phyloP scores from a whole-genome alignment of 2,329 filamentous ascomycete species.

The Didymella segeticola region DNA sequence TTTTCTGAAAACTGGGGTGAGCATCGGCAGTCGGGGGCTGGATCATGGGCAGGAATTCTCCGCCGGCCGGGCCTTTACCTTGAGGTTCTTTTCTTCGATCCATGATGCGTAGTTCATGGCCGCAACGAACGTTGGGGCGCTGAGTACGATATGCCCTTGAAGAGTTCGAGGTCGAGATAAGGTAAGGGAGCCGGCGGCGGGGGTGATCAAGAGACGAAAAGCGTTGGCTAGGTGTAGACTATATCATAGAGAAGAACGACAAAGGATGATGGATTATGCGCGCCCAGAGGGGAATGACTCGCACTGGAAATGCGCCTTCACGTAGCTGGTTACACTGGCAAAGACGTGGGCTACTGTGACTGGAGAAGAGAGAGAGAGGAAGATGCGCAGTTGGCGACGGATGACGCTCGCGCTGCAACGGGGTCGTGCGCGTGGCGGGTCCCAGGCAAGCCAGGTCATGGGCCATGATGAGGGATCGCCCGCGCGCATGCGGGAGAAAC shows the following conservation, averaged over 20 bases:
- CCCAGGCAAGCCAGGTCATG: too few relatives aligned
- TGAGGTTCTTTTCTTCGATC: slow-evolving; percentile 55
- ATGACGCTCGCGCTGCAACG: slow-evolving; percentile 26
- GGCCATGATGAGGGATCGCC: slow-evolving; percentile 26
- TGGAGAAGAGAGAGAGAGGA: slow-evolving; percentile 9
- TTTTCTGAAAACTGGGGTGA: slow-evolving; percentile 42
- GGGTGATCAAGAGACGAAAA: slow-evolving; percentile 2
- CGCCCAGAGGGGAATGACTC: slow-evolving; percentile 9
- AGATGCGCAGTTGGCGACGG: slow-evolving; percentile 2
- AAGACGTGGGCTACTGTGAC: slow-evolving; percentile 16
- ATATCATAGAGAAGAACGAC: background rate
- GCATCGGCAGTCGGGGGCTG: slow-evolving; percentile 14
- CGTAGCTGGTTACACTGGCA: slow-evolving; percentile 14
- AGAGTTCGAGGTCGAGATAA: slow-evolving; percentile 8
- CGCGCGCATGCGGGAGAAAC: slow-evolving; percentile 15
- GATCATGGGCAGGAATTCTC: slow-evolving; percentile 17
- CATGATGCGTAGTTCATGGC: slow-evolving; percentile 55
- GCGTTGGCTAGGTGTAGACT: background rate
- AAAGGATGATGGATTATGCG: background rate
- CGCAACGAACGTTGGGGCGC: slow-evolving; percentile 10
- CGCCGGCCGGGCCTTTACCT: slow-evolving; percentile 32
- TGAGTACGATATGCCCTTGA: slow-evolving; percentile 2
- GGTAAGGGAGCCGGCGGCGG: slow-evolving; percentile 11
- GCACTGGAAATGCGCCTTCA: slow-evolving; percentile 5
- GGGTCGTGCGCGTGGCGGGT: slow-evolving; percentile 9